These are phyloP conservation scores for Gossypium davidsonii DNA, from an alignment of 441 rosid genomes.

Conservation along the genomic window DNA sequence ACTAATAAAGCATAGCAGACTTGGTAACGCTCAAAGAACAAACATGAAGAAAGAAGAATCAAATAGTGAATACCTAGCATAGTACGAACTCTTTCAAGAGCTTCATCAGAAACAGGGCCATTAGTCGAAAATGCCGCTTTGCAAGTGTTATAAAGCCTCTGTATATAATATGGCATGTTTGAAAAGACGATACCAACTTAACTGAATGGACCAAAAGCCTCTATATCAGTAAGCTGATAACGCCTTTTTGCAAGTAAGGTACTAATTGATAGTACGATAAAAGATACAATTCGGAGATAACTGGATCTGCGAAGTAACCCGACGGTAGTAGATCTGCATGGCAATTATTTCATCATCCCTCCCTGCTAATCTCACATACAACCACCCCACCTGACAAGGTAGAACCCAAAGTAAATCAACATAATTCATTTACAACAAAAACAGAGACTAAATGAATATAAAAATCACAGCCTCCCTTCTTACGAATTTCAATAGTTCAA, in stretches of 20 bases:
- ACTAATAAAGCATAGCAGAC: not conserved
- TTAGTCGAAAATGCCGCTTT: constrained; percentile 54
- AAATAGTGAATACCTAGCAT: constrained; percentile 49
- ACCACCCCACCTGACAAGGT: constrained; percentile 12
- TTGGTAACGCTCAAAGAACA: not conserved
- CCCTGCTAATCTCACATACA: constrained; percentile 16
- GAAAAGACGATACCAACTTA: constrained; percentile 34
- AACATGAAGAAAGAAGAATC: not conserved
- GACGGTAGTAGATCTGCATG: constrained; percentile 29
- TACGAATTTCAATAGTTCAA: not conserved
- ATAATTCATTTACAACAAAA: not conserved
- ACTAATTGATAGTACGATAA: constrained; percentile 16
- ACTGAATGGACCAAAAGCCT: constrained; percentile 19
- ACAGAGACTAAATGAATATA: not conserved
- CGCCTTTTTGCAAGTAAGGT: constrained; percentile 18
- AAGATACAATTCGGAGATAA: constrained; percentile 20
- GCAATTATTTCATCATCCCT: constrained; percentile 23
- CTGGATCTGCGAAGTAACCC: constrained; percentile 23
- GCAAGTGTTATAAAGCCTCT: constrained; percentile 71
- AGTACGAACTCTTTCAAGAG: constrained; percentile 58
- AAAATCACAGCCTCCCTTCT: not conserved
- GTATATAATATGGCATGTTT: constrained; percentile 67
- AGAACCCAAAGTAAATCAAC: constrained; percentile 10
- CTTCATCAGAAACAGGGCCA: constrained; percentile 74
- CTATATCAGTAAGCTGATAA: constrained; percentile 23